These are phyloP conservation scores for Salinomyces thailandicus DNA, from an alignment of 2,329 filamentous ascomycete species.

Conservation along the genomic window DNA sequence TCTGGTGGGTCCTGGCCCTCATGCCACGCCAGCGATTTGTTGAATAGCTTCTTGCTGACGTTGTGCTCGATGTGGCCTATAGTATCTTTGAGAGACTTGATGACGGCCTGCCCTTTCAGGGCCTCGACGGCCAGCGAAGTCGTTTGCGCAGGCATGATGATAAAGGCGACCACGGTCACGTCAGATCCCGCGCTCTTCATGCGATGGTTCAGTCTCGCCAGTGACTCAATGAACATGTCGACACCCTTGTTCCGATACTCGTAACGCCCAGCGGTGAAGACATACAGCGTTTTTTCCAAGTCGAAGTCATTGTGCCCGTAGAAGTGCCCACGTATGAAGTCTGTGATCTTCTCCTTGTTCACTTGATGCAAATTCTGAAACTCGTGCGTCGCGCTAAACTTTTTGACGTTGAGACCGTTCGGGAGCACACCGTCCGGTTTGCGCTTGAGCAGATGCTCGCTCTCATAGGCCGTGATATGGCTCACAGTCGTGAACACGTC, in stretches of 20 bases:
- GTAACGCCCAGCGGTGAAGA: constrained; percentile 94
- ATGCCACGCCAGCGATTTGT: constrained; percentile 88
- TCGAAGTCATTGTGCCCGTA: constrained; percentile 98
- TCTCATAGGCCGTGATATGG: constrained; percentile 96
- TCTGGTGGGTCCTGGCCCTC: constrained; percentile 89
- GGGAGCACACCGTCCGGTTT: constrained; percentile 95
- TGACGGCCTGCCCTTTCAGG: constrained; percentile 90
- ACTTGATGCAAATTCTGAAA: constrained; percentile 97
- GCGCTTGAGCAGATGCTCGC: constrained; percentile 91
- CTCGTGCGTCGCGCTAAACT: constrained; percentile 96
- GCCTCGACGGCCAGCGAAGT: constrained; percentile 91
- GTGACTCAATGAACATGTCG: constrained; percentile 97
- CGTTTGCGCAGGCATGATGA: constrained; percentile 97
- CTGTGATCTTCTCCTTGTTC: constrained; percentile 94
- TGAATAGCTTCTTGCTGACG: constrained; percentile 87
- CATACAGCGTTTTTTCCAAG: constrained; percentile 89
- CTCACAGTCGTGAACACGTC: constrained; percentile 99
- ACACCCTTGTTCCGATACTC: constrained; percentile 98
- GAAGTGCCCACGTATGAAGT: constrained; percentile 96
- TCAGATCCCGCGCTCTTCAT: constrained; percentile 78
- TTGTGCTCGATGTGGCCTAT: constrained; percentile 85
- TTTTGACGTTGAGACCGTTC: constrained; percentile 95
- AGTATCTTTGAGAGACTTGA: constrained; percentile 90
- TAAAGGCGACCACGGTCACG: constrained; percentile 90
- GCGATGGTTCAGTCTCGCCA: constrained; percentile 87